Evolutionary conservation across 2,329 filamentous ascomycete species (phyloP), one percentile per base, ranked within the genome.

Genomic region (Madurella fahalii): DNA sequence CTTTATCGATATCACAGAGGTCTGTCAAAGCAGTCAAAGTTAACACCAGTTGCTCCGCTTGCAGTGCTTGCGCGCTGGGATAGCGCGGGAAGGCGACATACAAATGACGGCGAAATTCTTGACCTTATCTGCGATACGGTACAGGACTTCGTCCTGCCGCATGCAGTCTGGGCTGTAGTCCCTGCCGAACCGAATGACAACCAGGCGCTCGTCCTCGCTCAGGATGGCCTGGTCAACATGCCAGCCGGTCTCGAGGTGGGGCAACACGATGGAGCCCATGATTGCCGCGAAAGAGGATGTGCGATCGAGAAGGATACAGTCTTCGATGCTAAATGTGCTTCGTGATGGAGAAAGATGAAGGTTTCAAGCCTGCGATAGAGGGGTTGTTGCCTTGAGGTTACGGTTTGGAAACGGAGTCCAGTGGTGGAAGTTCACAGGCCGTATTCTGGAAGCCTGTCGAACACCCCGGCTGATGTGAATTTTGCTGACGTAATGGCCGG

Each of bases 181-280:
- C 64, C 90, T 85, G 46, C 92, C 92, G 73, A 97, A 97, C 61
- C 93, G 87, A 70, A 97, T 96, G 41, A 96, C 86, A 12, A 96
- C 90, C 1, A 96, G 84, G 47, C 93, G 87, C 68, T 97, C 93
- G 69, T 96, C 90, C 74, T 97, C 92, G 59, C 56, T 59, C 68
- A 90, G 85, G 68, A 96, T 96, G 60, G 92, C 91, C 75, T 97
- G 92, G 78, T 97, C 94, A 68, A 99, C 94, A 72, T 99, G 94
- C 94, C 93, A 99, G 71, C 90, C 94, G 41, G 89, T 92, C 64
- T 83, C 83, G 45, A 99, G 82, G 72, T 97, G 93, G 44, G 93
- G 93, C 50, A 99, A 84, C 47, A 95, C 89, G 59, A 96, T 89
- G 66, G 91, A 96, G 65, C 91, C 90, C 79, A 82, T 82, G 34